Percentiles rank a stretch among this genome's conserved stretches.
phyloP scores from a whole-genome alignment of 768 basidiomycete genomes.

The Chiua virens region DNA sequence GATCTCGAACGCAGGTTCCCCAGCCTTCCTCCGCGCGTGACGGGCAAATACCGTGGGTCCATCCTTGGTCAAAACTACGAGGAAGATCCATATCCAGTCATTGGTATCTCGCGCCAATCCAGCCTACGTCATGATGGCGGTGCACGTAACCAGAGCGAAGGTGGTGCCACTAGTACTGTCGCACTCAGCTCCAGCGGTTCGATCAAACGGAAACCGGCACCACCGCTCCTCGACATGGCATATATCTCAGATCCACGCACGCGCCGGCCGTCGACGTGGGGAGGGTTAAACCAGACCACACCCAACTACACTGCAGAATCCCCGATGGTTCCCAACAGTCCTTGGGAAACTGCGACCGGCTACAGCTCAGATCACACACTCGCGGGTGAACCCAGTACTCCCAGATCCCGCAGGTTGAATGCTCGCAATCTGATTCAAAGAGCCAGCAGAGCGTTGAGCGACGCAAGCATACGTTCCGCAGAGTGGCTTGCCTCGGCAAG shows the following conservation, averaged over 20 bases:
- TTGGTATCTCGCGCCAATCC: slow-evolving; percentile 26
- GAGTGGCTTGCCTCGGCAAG: slow-evolving; percentile 30
- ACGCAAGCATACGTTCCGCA: slow-evolving; percentile 31
- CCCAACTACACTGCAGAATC: neutral
- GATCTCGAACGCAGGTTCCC: slow-evolving; percentile 58
- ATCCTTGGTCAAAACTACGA: slow-evolving; percentile 23
- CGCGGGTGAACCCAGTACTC: slow-evolving; percentile 3
- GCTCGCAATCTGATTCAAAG: slow-evolving; percentile 18
- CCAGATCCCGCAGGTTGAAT: slow-evolving; percentile 11
- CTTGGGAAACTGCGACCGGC: slow-evolving; percentile 3
- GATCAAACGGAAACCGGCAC: slow-evolving; percentile 33
- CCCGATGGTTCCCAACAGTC: slow-evolving; percentile 6
- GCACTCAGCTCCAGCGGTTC: slow-evolving; percentile 18
- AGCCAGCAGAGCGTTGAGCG: slow-evolving; percentile 24
- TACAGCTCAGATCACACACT: neutral
- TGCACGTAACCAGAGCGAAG: slow-evolving; percentile 9
- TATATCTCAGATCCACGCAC: slow-evolving; percentile 3
- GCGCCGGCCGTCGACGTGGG: slow-evolving; percentile 21
- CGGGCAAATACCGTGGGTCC: slow-evolving; percentile 28
- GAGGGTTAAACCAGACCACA: slow-evolving; percentile 17
- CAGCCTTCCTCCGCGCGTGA: slow-evolving; percentile 39
- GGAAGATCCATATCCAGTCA: slow-evolving; percentile 21
- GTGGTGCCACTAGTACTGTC: neutral
- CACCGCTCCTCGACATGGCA: slow-evolving; percentile 24
- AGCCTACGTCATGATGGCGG: slow-evolving; percentile 13